Base-by-base conservation (phyloP, 371 early-diverging fungal genomes). In the Phascolomyces articulosus region DNA sequence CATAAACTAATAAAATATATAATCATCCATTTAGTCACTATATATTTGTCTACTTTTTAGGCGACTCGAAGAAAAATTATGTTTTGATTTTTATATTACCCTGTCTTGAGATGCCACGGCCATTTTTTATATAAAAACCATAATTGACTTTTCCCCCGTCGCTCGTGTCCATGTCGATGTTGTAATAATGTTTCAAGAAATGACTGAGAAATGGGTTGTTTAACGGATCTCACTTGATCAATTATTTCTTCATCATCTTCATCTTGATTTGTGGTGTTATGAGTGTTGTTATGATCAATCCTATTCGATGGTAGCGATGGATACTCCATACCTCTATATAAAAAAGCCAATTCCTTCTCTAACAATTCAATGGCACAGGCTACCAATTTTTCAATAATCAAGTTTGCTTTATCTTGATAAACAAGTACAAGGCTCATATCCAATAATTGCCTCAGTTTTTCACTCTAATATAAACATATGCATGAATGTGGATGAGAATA, bases 81-180 rank as follows among this genome's bases (percentile, higher is more conserved):
- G n/a, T 44, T 2, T 55, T n/a, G 11, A 18, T 15, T 13, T 27
- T 21, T 34, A 4, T 15, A n/a, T 58, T 59, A 41, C 60, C 47
- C n/a, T 23, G 40, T 20, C 24, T 59, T 59, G 28, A 59, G 4
- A 47, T 59, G 40, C 41, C 31, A n/a, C 3, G 60, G 47, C 60
- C 60, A 59, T n/a, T 29, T 3, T 16, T 41, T 16, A 59, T 59
- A 59, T 11, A 59, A 15, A n/a, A 24, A 20, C 60, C 60, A 59
- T 18, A 55, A n/a, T 8, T 31, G 34, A 21, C 24, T 27, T 29
- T 55, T 34, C 18, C 24, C 38, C 7, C 20, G 18, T 4, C 20
- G 7, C 3, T 38, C n/a, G 1, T n/a, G n/a, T n/a, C n/a, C 13
- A 0, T 57, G 40, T 7, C 29, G 40, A 38, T 55, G 55, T 29